Conservation (phyloP, 169 alveolate species). For the Theileria parva region DNA sequence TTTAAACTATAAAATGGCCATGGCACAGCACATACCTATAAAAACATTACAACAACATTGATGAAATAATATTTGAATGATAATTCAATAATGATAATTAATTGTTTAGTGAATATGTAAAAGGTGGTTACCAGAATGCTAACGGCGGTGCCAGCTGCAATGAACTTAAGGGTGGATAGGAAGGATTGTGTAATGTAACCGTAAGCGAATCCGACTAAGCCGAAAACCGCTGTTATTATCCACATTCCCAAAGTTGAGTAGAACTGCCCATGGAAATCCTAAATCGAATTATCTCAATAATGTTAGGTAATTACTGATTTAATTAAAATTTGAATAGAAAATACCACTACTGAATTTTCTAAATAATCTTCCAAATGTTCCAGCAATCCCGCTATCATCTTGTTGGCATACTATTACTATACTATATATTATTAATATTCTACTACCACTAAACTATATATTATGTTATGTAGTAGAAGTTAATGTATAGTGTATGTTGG, state of each 20-base stretch:
- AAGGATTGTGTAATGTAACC: slow-evolving; percentile 51
- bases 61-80: too few species aligned
- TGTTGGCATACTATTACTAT: not conserved
- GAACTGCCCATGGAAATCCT: slow-evolving; percentile 68
- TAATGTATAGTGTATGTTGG: too few species aligned
- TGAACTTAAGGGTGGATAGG: slow-evolving; percentile 10
- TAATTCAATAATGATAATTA: too few species aligned
- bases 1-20: slow-evolving; percentile 55
- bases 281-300: not conserved
- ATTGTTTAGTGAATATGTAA: not conserved
- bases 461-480: too few species aligned
- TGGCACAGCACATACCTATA: slow-evolving; percentile 52
- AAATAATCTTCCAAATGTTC: slow-evolving; percentile 1
- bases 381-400: not conserved
- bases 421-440: too few species aligned
- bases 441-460: too few species aligned
- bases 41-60: not conserved
- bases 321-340: not conserved
- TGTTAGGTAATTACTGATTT: not conserved
- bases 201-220: slow-evolving; percentile 33
- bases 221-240: slow-evolving; percentile 8
- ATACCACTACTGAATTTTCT: slow-evolving; percentile 12
- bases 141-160: slow-evolving; percentile 18
- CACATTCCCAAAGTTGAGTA: slow-evolving; percentile 18
- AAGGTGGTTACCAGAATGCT: slow-evolving; percentile 20